Evolutionary conservation across 331 rosid genomes (phyloP).

Genomic region (Telfairia occidentalis): DNA sequence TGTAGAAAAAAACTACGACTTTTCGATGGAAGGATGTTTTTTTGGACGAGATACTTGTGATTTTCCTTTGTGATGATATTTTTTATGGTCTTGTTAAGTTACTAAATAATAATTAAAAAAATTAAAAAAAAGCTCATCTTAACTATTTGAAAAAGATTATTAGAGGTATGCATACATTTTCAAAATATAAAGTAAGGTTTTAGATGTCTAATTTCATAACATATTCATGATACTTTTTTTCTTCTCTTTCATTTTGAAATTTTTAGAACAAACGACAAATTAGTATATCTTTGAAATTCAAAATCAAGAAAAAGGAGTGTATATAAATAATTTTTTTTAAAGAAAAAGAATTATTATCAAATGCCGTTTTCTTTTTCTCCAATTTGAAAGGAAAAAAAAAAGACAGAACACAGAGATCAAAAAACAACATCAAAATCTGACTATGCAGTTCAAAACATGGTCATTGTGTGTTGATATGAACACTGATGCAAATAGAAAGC

Average conservation of each 20-base stretch:
- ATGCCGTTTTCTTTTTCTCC: not conserved
- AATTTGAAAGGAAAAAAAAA: not conserved
- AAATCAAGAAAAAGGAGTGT: not conserved
- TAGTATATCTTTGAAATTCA: not conserved
- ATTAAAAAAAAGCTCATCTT: no score
- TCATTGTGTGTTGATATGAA: not conserved
- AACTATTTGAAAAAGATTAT: no score
- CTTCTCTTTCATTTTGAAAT: not conserved
- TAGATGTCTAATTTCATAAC: no score
- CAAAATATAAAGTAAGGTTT: not conserved
- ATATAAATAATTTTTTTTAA: not conserved
- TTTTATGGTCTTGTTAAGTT: no score
- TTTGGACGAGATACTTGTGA: no score
- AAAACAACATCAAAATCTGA: not conserved
- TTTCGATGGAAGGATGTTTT: no score
- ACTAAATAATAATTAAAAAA: no score
- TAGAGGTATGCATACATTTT: not conserved
- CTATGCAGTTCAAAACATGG: not conserved
- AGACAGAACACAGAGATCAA: not conserved
- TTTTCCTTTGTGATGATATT: no score
- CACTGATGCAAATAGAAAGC: not conserved
- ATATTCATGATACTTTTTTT: no score
- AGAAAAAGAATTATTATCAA: not conserved
- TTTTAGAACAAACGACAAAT: not conserved
- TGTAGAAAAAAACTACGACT: no score